Conservation (phyloP, 139 green algal genomes). For the Monoraphidium neglectum region DNA sequence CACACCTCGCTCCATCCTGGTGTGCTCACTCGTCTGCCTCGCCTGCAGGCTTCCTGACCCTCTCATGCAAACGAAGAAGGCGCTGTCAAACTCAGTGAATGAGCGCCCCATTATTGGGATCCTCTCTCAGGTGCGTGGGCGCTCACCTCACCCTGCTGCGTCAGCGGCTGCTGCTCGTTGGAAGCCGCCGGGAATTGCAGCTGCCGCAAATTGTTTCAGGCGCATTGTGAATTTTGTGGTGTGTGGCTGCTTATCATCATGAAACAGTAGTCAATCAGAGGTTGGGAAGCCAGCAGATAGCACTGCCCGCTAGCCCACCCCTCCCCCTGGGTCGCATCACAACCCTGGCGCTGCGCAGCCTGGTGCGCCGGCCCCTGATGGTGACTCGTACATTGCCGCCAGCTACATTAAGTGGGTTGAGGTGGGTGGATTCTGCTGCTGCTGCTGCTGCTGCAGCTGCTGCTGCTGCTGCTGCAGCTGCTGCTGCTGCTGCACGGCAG, state of each 20-base stretch:
- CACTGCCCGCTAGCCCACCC: constrained; percentile 22
- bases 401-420: constrained; percentile 84
- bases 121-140: constrained; percentile 47
- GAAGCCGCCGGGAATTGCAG: too few species aligned
- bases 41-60: too few species aligned
- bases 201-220: too few species aligned
- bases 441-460: background rate
- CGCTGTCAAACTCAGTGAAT: constrained; percentile 6
- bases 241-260: too few species aligned
- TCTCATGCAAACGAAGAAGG: too few species aligned
- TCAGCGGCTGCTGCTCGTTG: too few species aligned
- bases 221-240: too few species aligned
- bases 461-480: too few species aligned
- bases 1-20: too few species aligned
- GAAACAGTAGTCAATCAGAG: too few species aligned
- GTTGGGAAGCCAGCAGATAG: background rate
- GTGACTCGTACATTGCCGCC: constrained; percentile 75
- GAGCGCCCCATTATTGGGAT: constrained; percentile 68
- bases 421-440: constrained; percentile 24
- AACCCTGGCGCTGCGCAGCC: constrained; percentile 31
- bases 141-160: too few species aligned
- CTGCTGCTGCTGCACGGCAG: background rate
- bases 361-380: constrained; percentile 58
- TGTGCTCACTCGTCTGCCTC: too few species aligned
- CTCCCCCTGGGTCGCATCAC: background rate